A percentile compares a stretch with the other conserved stretches of the same genome.
These are phyloP conservation scores for Microcyclospora pomicola DNA, from an alignment of 2,329 filamentous ascomycete species.

Conservation along the genomic window DNA sequence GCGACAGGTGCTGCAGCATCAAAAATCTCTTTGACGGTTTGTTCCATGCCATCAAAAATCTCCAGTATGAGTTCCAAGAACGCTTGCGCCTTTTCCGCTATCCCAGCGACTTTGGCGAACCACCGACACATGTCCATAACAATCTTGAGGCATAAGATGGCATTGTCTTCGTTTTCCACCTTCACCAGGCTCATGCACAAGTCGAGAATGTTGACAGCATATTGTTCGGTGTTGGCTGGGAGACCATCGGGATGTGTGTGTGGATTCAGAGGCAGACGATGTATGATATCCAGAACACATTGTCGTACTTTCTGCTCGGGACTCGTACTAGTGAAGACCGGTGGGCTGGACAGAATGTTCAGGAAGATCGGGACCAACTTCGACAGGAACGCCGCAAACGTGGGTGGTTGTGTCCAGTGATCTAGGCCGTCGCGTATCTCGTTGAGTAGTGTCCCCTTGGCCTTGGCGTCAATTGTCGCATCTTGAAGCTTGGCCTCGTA, in stretches of 20 bases:
- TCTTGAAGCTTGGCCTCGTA: slow-evolving; percentile 36
- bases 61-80: slow-evolving; percentile 89
- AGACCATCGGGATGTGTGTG: slow-evolving; percentile 32
- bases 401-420: slow-evolving; percentile 62
- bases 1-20: slow-evolving; percentile 51
- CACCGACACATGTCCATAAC: slow-evolving; percentile 94
- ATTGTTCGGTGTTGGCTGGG: slow-evolving; percentile 53
- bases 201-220: slow-evolving; percentile 78
- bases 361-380: slow-evolving; percentile 84
- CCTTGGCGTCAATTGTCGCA: slow-evolving; percentile 49
- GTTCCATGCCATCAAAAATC: slow-evolving; percentile 89
- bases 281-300: slow-evolving; percentile 85
- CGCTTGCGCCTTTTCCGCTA: slow-evolving; percentile 68
- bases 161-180: slow-evolving; percentile 96
- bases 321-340: slow-evolving; percentile 82
- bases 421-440: slow-evolving; percentile 87
- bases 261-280: slow-evolving; percentile 54
- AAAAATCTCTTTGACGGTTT: slow-evolving; percentile 87
- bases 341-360: slow-evolving; percentile 67
- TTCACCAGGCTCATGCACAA: slow-evolving; percentile 77
- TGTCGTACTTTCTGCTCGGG: slow-evolving; percentile 89
- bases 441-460: slow-evolving; percentile 68
- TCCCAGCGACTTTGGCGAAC: slow-evolving; percentile 56
- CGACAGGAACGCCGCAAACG: slow-evolving; percentile 69
- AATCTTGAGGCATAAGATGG: slow-evolving; percentile 94